Percentiles rank a stretch among this genome's conserved stretches.
These are phyloP conservation scores for Dictyostelium capitatum DNA, from an alignment of 78 protist genomes.

Conservation along the genomic window DNA sequence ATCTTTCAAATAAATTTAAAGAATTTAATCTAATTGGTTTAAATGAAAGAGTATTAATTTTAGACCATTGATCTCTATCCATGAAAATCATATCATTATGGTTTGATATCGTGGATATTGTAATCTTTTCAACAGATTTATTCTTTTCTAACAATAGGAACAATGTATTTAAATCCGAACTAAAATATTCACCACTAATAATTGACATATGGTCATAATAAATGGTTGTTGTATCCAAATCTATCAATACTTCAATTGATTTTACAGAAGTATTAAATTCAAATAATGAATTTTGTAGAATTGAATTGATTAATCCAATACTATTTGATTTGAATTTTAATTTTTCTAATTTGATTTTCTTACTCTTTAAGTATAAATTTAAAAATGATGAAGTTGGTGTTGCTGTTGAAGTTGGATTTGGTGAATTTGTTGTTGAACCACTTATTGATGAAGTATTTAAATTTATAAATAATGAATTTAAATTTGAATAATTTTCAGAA, in stretches of 20 bases:
- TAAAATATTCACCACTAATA: slow-evolving; percentile 1
- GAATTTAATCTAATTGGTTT: slow-evolving; percentile 18
- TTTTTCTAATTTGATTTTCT: slow-evolving; percentile 3
- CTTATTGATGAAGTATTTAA: not conserved
- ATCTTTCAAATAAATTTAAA: slow-evolving; percentile 12
- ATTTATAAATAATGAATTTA: not conserved
- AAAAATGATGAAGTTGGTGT: not conserved
- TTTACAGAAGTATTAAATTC: not conserved
- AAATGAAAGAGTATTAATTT: not conserved
- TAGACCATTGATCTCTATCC: slow-evolving; percentile 6
- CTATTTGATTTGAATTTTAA: not conserved
- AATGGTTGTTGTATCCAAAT: slow-evolving; percentile 17
- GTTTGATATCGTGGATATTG: not conserved
- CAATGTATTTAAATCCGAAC: not conserved
- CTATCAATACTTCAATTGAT: not conserved
- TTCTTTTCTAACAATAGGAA: not conserved
- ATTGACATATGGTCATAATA: slow-evolving; percentile 18
- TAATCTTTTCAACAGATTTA: slow-evolving; percentile 3
- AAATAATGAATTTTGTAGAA: not conserved
- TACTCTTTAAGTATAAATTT: slow-evolving; percentile 1
- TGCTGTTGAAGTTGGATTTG: not conserved
- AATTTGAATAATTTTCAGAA: not conserved
- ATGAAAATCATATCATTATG: slow-evolving; percentile 20
- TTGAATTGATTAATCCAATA: not conserved
- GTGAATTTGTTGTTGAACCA: not conserved